phyloP scores from a whole-genome alignment of 1,284 basidiomycete species.

The Golubevia pallescens region DNA sequence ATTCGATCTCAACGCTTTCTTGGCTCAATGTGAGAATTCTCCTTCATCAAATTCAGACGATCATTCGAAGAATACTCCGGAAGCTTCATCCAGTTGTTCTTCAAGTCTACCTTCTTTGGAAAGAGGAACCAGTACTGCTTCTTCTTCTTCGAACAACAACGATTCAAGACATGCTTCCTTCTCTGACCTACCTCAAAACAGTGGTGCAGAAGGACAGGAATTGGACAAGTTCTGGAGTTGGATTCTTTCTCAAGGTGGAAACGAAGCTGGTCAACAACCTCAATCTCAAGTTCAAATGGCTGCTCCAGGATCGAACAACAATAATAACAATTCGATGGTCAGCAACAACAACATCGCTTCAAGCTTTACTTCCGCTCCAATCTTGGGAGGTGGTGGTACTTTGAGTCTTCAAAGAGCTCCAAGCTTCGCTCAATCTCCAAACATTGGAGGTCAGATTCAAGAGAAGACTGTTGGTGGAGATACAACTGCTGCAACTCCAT shows the following conservation, averaged over 20 bases:
- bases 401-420: not conserved
- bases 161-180: slow-evolving; percentile 2
- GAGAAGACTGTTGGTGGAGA: not conserved
- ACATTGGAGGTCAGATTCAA: not conserved
- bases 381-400: not conserved
- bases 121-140: not conserved
- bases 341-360: not conserved
- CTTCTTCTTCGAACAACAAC: slow-evolving; percentile 7
- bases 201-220: slow-evolving; percentile 1
- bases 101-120: not conserved
- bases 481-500: not conserved
- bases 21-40: slow-evolving; percentile 36
- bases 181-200: not conserved
- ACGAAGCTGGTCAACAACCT: slow-evolving; percentile 6
- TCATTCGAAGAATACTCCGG: slow-evolving; percentile 10
- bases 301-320: not conserved
- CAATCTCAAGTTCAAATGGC: not conserved
- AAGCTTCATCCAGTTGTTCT: not conserved
- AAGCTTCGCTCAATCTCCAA: not conserved
- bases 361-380: not conserved
- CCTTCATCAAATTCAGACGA: slow-evolving; percentile 29
- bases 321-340: not conserved
- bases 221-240: slow-evolving; percentile 52
- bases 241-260: slow-evolving; percentile 42
- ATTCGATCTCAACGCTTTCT: slow-evolving; percentile 33